These are phyloP conservation scores for Hyphopichia homilentoma DNA, from an alignment of 805 yeast species.

Conservation along the genomic window DNA sequence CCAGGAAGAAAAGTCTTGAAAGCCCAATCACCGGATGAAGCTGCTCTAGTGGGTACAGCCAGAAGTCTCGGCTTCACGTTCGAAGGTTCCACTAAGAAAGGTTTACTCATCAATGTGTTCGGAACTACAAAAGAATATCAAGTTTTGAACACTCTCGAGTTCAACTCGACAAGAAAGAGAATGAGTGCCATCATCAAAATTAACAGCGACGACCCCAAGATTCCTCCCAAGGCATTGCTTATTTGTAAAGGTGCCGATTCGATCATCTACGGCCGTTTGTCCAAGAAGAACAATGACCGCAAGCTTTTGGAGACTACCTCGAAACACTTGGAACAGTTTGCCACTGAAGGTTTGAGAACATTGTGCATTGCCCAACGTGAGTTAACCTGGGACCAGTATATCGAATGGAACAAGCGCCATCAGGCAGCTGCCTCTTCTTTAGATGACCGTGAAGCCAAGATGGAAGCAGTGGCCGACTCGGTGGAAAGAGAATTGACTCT, in stretches of 20 bases:
- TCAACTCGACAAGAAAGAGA: conserved; percentile 82
- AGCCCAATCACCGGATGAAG: conserved; percentile 87
- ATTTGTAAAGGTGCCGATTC: conserved; percentile 88
- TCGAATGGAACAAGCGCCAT: conserved; percentile 60
- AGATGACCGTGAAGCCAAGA: conserved; percentile 59
- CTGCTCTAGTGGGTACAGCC: conserved; percentile 80
- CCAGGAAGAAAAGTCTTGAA: conserved; percentile 55
- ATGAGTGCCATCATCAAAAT: conserved; percentile 79
- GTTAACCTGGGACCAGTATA: conserved; percentile 57
- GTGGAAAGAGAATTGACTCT: conserved; percentile 64
- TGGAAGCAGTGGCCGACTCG: conserved; percentile 72
- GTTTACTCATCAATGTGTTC: conserved; percentile 63
- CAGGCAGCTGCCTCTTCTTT: conserved; percentile 64
- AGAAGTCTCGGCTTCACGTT: conserved; percentile 73
- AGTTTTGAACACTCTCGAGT: conserved; percentile 66
- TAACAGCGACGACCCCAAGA: conserved; percentile 47
- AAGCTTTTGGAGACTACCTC: conserved; percentile 63
- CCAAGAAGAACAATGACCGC: conserved; percentile 37
- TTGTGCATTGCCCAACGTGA: conserved; percentile 74
- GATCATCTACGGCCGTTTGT: conserved; percentile 65
- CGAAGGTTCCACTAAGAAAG: conserved; percentile 62
- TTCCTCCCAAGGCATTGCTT: conserved; percentile 50
- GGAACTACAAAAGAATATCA: conserved; percentile 71
- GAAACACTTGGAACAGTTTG: conserved; percentile 69
- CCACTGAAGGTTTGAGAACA: conserved; percentile 81